Base-by-base conservation (phyloP, 176 grass and related monocot genomes). In the Carex littledalei region DNA sequence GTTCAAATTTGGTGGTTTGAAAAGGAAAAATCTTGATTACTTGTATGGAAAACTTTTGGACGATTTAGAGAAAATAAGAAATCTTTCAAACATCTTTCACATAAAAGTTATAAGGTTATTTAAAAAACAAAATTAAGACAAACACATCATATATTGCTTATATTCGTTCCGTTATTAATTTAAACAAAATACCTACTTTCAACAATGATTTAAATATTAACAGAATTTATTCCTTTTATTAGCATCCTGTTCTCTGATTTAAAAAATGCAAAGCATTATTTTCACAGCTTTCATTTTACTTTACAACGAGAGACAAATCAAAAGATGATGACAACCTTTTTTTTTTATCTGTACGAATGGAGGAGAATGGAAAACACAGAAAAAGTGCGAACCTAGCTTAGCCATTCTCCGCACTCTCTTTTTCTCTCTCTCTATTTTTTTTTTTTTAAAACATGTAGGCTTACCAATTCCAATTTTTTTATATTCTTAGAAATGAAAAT, bases 291-390 rank as follows among this genome's bases (percentile, higher is more conserved):
- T 20, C 35, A 9, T 20, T 10, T 41, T 71, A 16, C 67, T n/a
- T 78, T 78, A 56, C 74, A 78, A 55, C 22, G 73, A 78, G 73
- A 78, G 49, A 78, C 34, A 77, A 76, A 77, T n/a, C 49, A 77
- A 17, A 16, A 77, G 74, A 78, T 31, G 17, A 18, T 56, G 74
- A 78, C 60, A 45, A 49, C 57, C 47, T 20, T 34, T 41, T 61
- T 41, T 61, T 73, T 74, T 50, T 43, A 82, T 82, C 5, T 67
- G 16, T 47, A 64, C 60, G 35, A 82, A 39, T 82, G 60, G 80
- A 82, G 59, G 62, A 18, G 20, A 50, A 45, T 62, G 18, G 7
- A 24, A 43, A 81, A 16, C 29, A 73, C 31, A 41, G 11, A 78
- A 78, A 78, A 32, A 68, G 22, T 72, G 18, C 18, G 68, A 72